Evolutionary conservation across 1,284 basidiomycete genomes (phyloP).

Genomic region (Ustilago hordei): DNA sequence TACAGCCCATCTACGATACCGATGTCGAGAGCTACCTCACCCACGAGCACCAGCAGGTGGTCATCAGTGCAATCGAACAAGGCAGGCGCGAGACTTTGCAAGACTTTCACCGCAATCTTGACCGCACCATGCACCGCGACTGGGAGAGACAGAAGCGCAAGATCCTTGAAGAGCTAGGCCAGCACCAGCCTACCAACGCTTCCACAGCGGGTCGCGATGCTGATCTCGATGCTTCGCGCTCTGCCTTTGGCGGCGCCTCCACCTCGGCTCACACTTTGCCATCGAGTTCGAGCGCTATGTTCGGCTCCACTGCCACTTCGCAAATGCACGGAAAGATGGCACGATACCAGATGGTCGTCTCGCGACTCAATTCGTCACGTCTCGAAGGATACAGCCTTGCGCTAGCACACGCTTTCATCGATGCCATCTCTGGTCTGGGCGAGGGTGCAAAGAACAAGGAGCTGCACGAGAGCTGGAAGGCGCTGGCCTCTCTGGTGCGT

Average conservation of each 20-base stretch:
- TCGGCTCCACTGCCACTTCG: conserved; percentile 24
- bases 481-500: conserved; percentile 71
- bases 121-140: conserved; percentile 80
- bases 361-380: conserved; percentile 63
- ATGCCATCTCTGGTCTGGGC: conserved; percentile 52
- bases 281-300: conserved; percentile 21
- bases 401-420: conserved; percentile 59
- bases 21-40: conserved; percentile 85
- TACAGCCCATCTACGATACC: conserved; percentile 88
- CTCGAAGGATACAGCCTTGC: conserved; percentile 53
- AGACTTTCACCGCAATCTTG: conserved; percentile 83
- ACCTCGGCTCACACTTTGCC: conserved; percentile 46
- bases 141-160: conserved; percentile 91
- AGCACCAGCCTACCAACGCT: conserved; percentile 53
- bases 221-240: conserved; percentile 26
- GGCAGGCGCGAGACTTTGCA: conserved; percentile 85
- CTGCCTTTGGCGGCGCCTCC: conserved; percentile 51
- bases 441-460: conserved; percentile 64
- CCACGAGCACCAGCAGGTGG: conserved; percentile 91
- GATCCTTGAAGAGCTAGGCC: conserved; percentile 88
- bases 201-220: conserved; percentile 21
- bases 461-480: conserved; percentile 70
- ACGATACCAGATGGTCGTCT: conserved; percentile 63
- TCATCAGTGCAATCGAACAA: conserved; percentile 92
- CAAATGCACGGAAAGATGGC: conserved; percentile 66